These are phyloP conservation scores for Epichloe typhina DNA, from an alignment of 2,329 filamentous ascomycete species.

Conservation along the genomic window DNA sequence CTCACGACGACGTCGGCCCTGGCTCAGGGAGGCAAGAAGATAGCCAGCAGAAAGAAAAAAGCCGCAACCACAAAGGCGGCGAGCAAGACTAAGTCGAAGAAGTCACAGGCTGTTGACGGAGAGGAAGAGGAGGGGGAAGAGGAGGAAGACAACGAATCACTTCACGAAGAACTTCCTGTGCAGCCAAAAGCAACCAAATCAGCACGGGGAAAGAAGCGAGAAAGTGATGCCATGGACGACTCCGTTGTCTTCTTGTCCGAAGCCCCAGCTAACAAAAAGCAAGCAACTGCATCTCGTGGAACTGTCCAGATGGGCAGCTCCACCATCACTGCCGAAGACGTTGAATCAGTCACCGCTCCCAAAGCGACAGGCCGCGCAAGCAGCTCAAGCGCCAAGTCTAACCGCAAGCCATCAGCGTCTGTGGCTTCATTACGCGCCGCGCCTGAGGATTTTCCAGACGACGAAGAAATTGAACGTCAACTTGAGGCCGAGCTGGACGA, in stretches of 20 bases:
- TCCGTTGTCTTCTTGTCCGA: conserved; percentile 28
- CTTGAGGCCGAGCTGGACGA: conserved; percentile 52
- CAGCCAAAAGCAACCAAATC: conserved; percentile 24
- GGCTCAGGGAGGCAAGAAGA: conserved; percentile 46
- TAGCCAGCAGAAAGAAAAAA: conserved; percentile 38
- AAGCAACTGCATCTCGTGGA: conserved; percentile 36
- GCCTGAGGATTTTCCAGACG: conserved; percentile 35
- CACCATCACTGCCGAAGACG: conserved; percentile 25
- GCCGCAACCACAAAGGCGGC: conserved; percentile 29
- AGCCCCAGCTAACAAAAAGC: conserved; percentile 44
- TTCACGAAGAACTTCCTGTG: conserved; percentile 11
- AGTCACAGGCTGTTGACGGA: conserved; percentile 28
- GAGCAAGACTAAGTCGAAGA: conserved; percentile 29
- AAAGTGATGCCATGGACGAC: conserved; percentile 45
- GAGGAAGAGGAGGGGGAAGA: conserved; percentile 7
- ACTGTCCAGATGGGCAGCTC: conserved; percentile 31
- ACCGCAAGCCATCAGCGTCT: conserved; percentile 32
- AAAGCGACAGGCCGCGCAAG: conserved; percentile 17
- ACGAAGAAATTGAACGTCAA: conserved; percentile 53
- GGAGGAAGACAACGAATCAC: conserved; percentile 19
- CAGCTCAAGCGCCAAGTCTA: conserved; percentile 27
- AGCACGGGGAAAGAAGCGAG: conserved; percentile 48
- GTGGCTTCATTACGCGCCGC: conserved; percentile 29
- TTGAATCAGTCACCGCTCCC: conserved; percentile 26
- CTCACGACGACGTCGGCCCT: conserved; percentile 46